A percentile compares a stretch with the other conserved stretches of the same genome.
Evolutionary conservation across 129 eudicot species (phyloP).

Genomic region (Mikania micrantha): DNA sequence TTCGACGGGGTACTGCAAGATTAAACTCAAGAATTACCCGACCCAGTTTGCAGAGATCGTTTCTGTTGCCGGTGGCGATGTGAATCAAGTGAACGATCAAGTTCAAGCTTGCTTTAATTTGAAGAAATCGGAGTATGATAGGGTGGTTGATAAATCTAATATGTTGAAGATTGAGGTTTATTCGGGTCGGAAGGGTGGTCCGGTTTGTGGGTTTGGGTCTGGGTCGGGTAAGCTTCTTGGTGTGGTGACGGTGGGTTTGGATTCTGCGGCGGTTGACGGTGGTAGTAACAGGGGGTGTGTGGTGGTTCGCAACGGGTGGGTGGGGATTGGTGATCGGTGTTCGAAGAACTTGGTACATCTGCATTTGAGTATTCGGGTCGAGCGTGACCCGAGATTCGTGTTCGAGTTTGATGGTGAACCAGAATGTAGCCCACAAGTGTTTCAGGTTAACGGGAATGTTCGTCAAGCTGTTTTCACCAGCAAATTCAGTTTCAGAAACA

Average conservation of each 20-base stretch:
- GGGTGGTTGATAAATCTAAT: slow-evolving; percentile 30
- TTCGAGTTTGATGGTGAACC: too few species aligned
- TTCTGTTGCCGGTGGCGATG: slow-evolving; percentile 20
- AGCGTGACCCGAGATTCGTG: too few species aligned
- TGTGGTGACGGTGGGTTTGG: slow-evolving; percentile 43
- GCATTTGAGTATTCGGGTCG: too few species aligned
- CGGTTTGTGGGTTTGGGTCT: slow-evolving; percentile 38
- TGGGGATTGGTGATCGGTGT: slow-evolving; percentile 32
- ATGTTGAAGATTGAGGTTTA: slow-evolving; percentile 49
- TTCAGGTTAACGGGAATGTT: too few species aligned
- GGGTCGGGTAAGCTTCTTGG: slow-evolving; percentile 52
- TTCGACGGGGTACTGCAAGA: slow-evolving; percentile 42
- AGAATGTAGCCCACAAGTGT: too few species aligned
- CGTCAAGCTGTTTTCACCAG: slow-evolving; percentile 68
- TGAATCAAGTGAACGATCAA: slow-evolving; percentile 37
- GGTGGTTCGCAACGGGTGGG: slow-evolving; percentile 69
- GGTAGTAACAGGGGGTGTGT: slow-evolving; percentile 20
- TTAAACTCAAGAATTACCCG: slow-evolving; percentile 50
- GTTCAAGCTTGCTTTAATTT: slow-evolving; percentile 49
- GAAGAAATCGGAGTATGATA: slow-evolving; percentile 55
- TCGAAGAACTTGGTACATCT: neutral
- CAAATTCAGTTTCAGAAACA: slow-evolving; percentile 59
- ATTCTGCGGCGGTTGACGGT: slow-evolving; percentile 37
- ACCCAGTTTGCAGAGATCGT: slow-evolving; percentile 45
- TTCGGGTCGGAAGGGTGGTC: slow-evolving; percentile 16